A percentile compares a stretch with the other conserved stretches of the same genome.
These are phyloP conservation scores for Fusarium sp. DNA, from an alignment of 2,329 filamentous ascomycete genomes.

Conservation along the genomic window DNA sequence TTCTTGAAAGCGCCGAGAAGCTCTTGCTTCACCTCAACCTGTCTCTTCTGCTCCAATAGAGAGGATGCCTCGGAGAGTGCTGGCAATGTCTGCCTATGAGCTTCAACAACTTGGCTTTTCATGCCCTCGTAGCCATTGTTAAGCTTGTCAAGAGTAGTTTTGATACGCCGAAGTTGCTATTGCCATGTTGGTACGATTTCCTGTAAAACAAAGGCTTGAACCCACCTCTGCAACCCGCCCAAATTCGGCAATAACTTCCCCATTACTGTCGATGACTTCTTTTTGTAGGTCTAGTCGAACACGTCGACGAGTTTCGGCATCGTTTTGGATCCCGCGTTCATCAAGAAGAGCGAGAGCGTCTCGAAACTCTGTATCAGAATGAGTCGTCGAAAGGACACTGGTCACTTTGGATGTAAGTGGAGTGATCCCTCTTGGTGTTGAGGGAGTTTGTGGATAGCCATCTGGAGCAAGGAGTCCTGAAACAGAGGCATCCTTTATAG, in stretches of 20 bases:
- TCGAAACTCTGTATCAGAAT: conserved; percentile 90
- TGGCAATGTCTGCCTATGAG: conserved; percentile 77
- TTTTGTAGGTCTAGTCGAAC: conserved; percentile 86
- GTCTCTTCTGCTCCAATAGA: conserved; percentile 76
- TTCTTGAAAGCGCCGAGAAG: conserved; percentile 79
- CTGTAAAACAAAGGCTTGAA: conserved; percentile 7
- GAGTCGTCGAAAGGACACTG: conserved; percentile 87
- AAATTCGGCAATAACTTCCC: conserved; percentile 87
- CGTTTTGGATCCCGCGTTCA: conserved; percentile 74
- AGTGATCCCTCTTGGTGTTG: conserved; percentile 57
- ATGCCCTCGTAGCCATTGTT: conserved; percentile 85
- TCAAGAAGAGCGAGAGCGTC: conserved; percentile 85
- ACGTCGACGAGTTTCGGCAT: conserved; percentile 78
- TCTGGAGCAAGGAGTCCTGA: conserved; percentile 74
- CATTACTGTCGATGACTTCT: conserved; percentile 93
- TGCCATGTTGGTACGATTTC: conserved; percentile 41
- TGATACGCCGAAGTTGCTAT: conserved; percentile 88
- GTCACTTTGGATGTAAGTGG: conserved; percentile 85
- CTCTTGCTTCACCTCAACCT: conserved; percentile 82
- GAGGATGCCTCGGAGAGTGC: conserved; percentile 80
- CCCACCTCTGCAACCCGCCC: conserved; percentile 85
- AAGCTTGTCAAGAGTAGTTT: conserved; percentile 77
- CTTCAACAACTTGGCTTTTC: conserved; percentile 78
- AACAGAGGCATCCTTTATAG: conserved; percentile 40
- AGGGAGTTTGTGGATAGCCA: conserved; percentile 85